These are phyloP conservation scores for Taiozyma onychis DNA, from an alignment of 1,139 yeast genomes.

Conservation along the genomic window DNA sequence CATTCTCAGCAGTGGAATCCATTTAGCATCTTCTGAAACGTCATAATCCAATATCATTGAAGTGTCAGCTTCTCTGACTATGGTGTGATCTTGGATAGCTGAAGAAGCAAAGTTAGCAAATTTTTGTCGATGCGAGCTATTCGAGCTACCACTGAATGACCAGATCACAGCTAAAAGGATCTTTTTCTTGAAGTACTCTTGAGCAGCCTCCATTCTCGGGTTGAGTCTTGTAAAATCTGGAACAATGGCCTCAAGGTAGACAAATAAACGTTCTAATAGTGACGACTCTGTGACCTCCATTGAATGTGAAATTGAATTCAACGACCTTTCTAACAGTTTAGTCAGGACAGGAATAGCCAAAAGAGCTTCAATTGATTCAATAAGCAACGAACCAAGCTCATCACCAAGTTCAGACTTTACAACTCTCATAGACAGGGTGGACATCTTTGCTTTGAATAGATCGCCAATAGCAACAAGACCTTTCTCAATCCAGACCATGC, in stretches of 20 bases:
- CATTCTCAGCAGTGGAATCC: slow-evolving; percentile 41
- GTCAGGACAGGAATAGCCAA: slow-evolving; percentile 15
- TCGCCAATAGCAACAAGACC: slow-evolving; percentile 27
- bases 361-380: slow-evolving; percentile 12
- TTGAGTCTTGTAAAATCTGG: background rate
- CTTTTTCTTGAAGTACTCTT: slow-evolving; percentile 24
- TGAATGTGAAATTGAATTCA: slow-evolving; percentile 37
- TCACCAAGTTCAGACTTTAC: slow-evolving; percentile 8
- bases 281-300: slow-evolving; percentile 45
- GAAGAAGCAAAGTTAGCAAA: slow-evolving; percentile 32
- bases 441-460: slow-evolving; percentile 18
- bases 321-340: slow-evolving; percentile 7
- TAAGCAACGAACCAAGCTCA: slow-evolving; percentile 2
- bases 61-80: slow-evolving; percentile 12
- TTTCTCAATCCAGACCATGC: slow-evolving; percentile 70
- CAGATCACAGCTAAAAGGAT: slow-evolving; percentile 47
- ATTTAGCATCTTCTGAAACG: slow-evolving; percentile 54
- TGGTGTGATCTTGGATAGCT: slow-evolving; percentile 27
- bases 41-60: slow-evolving; percentile 40
- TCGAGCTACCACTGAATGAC: slow-evolving; percentile 42
- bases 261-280: slow-evolving; percentile 34
- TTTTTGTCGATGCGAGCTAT: slow-evolving; percentile 13
- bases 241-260: slow-evolving; percentile 18
- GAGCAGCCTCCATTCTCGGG: background rate
- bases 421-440: slow-evolving; percentile 11